Percentiles rank a stretch among this genome's conserved stretches.
Evolutionary conservation across 208 protist genomes (phyloP).

Genomic region (Balamuthia mandrillaris): DNA sequence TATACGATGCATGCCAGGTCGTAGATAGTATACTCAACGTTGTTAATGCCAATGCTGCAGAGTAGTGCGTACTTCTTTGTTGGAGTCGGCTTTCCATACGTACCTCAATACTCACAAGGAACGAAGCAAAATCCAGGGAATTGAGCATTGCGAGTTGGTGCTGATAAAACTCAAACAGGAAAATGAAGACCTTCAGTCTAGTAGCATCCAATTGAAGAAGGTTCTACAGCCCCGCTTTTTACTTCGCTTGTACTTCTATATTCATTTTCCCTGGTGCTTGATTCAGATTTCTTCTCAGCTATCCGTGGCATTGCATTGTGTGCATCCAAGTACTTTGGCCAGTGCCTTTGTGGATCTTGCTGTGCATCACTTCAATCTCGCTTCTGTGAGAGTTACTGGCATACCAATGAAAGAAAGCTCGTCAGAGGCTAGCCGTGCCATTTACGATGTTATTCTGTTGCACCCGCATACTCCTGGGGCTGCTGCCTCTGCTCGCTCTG

Average conservation of each 20-base stretch:
- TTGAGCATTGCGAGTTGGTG: constrained; percentile 17
- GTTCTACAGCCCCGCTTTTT: neutral
- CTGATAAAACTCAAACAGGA: neutral
- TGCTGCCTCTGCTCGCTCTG: neutral
- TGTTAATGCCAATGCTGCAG: too few species aligned
- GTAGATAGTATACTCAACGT: too few species aligned
- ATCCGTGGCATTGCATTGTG: neutral
- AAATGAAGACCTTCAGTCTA: neutral
- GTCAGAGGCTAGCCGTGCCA: neutral
- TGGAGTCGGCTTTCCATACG: too few species aligned
- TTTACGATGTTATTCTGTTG: constrained; percentile 10
- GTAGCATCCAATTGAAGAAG: neutral
- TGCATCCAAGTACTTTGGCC: neutral
- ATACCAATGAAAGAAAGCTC: constrained; percentile 25
- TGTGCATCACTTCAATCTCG: neutral
- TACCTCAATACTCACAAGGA: too few species aligned
- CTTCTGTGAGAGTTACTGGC: neutral
- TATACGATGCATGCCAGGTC: too few species aligned
- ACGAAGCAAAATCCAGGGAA: too few species aligned
- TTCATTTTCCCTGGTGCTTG: neutral
- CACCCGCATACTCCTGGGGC: too few species aligned
- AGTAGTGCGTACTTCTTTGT: too few species aligned
- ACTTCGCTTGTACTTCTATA: neutral
- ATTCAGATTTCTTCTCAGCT: neutral
- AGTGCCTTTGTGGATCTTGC: neutral